These are phyloP conservation scores for Dendrobium huoshanense DNA, from an alignment of 106 monocot genomes.

Conservation along the genomic window DNA sequence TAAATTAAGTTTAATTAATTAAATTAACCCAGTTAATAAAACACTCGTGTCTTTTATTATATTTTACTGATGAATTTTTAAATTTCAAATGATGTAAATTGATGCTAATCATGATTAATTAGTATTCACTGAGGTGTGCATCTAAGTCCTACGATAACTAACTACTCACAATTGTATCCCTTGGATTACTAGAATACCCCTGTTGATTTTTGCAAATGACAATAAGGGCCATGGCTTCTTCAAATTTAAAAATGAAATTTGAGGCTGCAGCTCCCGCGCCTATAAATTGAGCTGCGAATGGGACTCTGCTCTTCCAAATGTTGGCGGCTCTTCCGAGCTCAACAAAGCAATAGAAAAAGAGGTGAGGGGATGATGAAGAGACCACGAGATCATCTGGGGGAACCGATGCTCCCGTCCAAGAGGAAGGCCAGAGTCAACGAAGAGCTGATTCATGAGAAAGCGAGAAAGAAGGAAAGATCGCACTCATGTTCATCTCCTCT, in stretches of 20 bases:
- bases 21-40: no score
- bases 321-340: constrained; percentile 1
- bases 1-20: no score
- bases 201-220: not conserved
- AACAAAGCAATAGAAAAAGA: not conserved
- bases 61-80: no score
- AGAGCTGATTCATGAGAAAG: not conserved
- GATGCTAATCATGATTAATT: no score
- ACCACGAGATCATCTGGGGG: constrained; percentile 1
- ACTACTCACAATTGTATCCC: no score
- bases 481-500: constrained; percentile 32
- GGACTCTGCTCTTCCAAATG: constrained; percentile 5
- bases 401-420: constrained; percentile 7
- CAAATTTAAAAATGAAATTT: not conserved
- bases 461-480: constrained; percentile 14
- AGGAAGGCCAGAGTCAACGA: constrained; percentile 1
- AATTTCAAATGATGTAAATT: no score
- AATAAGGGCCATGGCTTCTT: not conserved
- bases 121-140: no score
- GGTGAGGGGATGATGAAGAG: constrained; percentile 6
- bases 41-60: no score
- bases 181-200: not conserved
- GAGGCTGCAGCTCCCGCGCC: constrained; percentile 6
- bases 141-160: no score
- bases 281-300: constrained; percentile 18